phyloP scores from a whole-genome alignment of 2,329 filamentous ascomycete species.

The Diplocarpon rosae region DNA sequence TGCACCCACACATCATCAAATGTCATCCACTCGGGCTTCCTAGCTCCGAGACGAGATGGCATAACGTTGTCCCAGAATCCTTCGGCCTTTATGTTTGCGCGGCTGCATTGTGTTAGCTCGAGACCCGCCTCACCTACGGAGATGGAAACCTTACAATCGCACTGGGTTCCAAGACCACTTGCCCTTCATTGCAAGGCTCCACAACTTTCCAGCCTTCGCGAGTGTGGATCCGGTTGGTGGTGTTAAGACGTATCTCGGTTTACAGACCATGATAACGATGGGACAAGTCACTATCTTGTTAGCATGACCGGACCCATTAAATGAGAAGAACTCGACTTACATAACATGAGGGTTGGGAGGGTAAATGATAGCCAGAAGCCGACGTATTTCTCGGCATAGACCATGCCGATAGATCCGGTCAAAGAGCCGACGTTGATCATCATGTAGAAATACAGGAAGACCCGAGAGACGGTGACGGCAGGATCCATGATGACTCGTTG shows the following conservation, averaged over 20 bases:
- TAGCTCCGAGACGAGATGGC: slow-evolving; percentile 35
- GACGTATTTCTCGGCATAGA: slow-evolving; percentile 42
- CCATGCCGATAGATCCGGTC: slow-evolving; percentile 33
- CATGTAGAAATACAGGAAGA: slow-evolving; percentile 36
- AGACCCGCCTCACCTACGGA: no score
- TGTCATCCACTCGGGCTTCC: slow-evolving; percentile 63
- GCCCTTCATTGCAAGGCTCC: slow-evolving; percentile 43
- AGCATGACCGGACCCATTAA: background rate
- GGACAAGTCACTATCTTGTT: slow-evolving; percentile 41
- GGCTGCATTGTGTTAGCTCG: slow-evolving; percentile 13
- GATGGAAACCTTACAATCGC: slow-evolving; percentile 32
- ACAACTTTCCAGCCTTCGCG: slow-evolving; percentile 45
- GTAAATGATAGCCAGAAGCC: slow-evolving; percentile 38
- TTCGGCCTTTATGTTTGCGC: slow-evolving; percentile 41
- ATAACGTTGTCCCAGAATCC: slow-evolving; percentile 49
- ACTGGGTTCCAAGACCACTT: slow-evolving; percentile 43
- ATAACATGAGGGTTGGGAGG: slow-evolving; percentile 25
- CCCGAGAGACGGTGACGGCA: slow-evolving; percentile 25
- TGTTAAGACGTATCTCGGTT: slow-evolving; percentile 17
- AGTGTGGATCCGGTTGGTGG: slow-evolving; percentile 58
- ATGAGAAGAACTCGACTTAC: slow-evolving; percentile 2
- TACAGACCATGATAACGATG: slow-evolving; percentile 43
- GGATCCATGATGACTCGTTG: slow-evolving; percentile 28
- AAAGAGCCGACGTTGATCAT: slow-evolving; percentile 42
- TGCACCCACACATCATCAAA: slow-evolving; percentile 72